Conservation (phyloP, 306 rosid species). For the Begonia peltatifolia region DNA sequence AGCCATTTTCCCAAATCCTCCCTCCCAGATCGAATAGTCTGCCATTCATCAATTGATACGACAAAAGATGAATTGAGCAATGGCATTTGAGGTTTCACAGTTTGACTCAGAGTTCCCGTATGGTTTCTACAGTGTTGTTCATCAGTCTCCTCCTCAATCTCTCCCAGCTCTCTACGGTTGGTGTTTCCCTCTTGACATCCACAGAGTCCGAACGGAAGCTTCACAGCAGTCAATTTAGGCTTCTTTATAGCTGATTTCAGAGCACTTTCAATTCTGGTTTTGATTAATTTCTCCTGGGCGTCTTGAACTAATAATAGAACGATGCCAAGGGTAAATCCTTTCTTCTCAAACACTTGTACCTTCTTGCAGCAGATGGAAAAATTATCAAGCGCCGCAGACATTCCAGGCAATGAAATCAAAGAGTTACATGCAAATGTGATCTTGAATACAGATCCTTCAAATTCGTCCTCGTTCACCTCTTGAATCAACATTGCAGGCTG, state of each 20-base stretch:
- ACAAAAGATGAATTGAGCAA: slow-evolving; percentile 45
- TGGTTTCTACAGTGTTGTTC: slow-evolving; percentile 36
- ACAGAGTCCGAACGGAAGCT: slow-evolving; percentile 86
- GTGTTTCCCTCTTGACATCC: slow-evolving; percentile 90
- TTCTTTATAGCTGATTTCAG: slow-evolving; percentile 61
- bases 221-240: slow-evolving; percentile 46
- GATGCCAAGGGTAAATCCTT: slow-evolving; percentile 66
- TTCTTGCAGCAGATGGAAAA: slow-evolving; percentile 73
- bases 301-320: slow-evolving; percentile 43
- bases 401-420: slow-evolving; percentile 64
- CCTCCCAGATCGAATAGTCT: slow-evolving; percentile 55
- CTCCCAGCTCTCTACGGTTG: slow-evolving; percentile 50
- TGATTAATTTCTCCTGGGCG: slow-evolving; percentile 55
- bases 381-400: slow-evolving; percentile 57
- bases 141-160: slow-evolving; percentile 48
- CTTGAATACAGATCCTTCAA: slow-evolving; percentile 49
- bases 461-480: slow-evolving; percentile 40
- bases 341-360: slow-evolving; percentile 87
- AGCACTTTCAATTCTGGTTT: slow-evolving; percentile 55
- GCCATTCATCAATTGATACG: slow-evolving; percentile 88
- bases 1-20: slow-evolving; percentile 68
- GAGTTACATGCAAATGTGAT: slow-evolving; percentile 82
- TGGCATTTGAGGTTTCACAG: slow-evolving; percentile 56
- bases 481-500: slow-evolving; percentile 74
- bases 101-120: slow-evolving; percentile 39